Conservation (phyloP, 139 green algal genomes). For the Chlorella sp. region DNA sequence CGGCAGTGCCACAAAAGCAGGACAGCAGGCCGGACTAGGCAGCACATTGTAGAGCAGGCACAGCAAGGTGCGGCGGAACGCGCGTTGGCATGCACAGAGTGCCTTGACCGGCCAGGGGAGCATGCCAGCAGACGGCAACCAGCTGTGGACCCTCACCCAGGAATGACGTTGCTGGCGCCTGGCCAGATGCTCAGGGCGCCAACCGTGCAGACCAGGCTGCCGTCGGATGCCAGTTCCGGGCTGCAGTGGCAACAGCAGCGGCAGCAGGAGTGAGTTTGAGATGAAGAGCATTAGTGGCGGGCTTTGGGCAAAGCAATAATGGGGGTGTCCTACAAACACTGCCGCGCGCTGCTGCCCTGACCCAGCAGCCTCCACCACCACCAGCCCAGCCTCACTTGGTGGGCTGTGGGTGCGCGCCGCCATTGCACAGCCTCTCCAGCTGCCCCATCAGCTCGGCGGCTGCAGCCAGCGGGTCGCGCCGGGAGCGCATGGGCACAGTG, state of each 20-base stretch:
- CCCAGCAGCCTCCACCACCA: not conserved
- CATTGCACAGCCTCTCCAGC: conserved; percentile 75
- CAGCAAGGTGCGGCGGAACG: no score
- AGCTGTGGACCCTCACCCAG: conserved; percentile 37
- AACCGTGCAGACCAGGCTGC: conserved; percentile 89
- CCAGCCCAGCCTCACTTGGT: not conserved
- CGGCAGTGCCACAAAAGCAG: not conserved
- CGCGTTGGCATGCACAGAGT: no score
- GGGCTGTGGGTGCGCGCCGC: conserved; percentile 27
- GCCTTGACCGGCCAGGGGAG: no score
- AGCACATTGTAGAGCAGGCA: no score
- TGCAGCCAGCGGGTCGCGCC: conserved; percentile 77
- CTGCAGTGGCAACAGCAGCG: not conserved
- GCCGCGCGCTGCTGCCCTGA: no score
- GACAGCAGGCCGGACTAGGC: no score
- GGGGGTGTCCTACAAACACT: not conserved
- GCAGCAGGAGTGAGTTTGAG: not conserved
- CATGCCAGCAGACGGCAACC: no score
- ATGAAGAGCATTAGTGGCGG: not conserved
- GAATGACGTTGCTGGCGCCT: conserved; percentile 90
- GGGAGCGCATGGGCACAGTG: conserved; percentile 89
- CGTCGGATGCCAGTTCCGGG: conserved; percentile 5
- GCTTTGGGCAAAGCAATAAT: not conserved
- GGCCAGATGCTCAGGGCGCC: conserved; percentile 83
- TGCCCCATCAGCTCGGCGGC: conserved; percentile 68